Percentiles rank a stretch among this genome's conserved stretches.
Evolutionary conservation across 2,329 filamentous ascomycete genomes (phyloP).

Genomic region (Colletotrichum godetiae): DNA sequence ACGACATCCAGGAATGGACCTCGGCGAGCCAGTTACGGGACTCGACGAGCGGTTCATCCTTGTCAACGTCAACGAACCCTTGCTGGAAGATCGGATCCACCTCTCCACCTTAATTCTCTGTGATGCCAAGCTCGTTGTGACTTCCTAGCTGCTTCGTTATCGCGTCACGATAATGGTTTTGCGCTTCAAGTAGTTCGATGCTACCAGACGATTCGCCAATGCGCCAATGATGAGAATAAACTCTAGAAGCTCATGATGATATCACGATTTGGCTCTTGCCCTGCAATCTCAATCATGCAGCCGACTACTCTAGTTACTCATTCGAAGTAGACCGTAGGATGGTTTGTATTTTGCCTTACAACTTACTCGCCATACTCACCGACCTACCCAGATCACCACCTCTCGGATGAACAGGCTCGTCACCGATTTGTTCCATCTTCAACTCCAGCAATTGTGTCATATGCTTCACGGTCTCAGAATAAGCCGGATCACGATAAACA

Average conservation of each 20-base stretch:
- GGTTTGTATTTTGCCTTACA: not conserved
- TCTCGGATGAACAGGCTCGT: conserved; percentile 51
- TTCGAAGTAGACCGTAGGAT: not conserved
- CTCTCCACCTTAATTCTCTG: too few species aligned
- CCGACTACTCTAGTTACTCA: not conserved
- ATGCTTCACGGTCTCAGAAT: conserved; percentile 47
- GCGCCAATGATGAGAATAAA: too few species aligned
- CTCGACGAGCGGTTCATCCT: not conserved
- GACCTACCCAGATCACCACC: not conserved
- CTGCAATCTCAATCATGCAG: too few species aligned
- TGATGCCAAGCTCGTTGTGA: too few species aligned
- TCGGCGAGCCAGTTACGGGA: not conserved
- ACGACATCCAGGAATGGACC: conserved; percentile 25
- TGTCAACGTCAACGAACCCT: not conserved
- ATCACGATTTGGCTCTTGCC: too few species aligned
- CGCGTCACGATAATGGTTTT: too few species aligned
- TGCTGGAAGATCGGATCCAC: too few species aligned
- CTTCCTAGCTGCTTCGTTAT: too few species aligned
- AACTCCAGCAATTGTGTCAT: conserved; percentile 56
- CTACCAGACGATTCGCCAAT: too few species aligned
- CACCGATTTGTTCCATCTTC: conserved; percentile 65
- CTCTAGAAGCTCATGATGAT: too few species aligned
- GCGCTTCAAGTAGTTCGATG: too few species aligned
- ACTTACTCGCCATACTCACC: conserved; percentile 13
- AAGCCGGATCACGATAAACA: conserved; percentile 51